Base-by-base conservation (phyloP, 179 eudicot species). In the Drosera spatulata region DNA sequence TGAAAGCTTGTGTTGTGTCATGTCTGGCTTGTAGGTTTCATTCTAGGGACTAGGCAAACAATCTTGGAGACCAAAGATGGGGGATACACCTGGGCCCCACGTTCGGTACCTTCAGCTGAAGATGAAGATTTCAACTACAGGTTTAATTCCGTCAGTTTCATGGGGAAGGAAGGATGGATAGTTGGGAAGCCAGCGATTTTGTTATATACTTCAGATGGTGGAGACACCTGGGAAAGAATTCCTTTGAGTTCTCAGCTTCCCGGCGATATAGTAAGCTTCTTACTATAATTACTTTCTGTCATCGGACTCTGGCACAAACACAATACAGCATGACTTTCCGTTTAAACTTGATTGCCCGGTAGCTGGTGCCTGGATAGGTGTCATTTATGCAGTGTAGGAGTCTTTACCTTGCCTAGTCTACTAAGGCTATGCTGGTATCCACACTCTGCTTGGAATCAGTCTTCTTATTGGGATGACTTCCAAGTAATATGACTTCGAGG, bases 81-180 rank as follows among this genome's bases (percentile, higher is more conserved):
- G 50, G 98, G 98, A 48, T 63, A 70, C 58, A 82, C 83, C 48
- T 88, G 96, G 98, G 76, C 15, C 43, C 80, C 85, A 37, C 85
- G 96, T 58, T 82, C 91, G 3, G 88, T 91, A 73, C 59, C 81
- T 40, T 85, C 98, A 42, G 98, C 98, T 46, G 98, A 91, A 72
- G 96, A 85, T 45, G 96, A 91, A 78, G 98, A 91, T 72, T 91
- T 91, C 66, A 91, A 88, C 68, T 91, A 91, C 75, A 84, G 96
- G 61, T 91, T 91, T 66, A 91, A 88, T 65, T 82, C 83, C 64
- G 86, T 88, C 69, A 91, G 96, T 69, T 91, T 91, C 64, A 82
- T 62, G 63, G 98, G 96, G 14, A 88, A 91, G 64, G 98, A 91
- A 62, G 96, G 98, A 22, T 91, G 98, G 98, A 88, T 91, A 61